Conservation (phyloP, 2,329 filamentous ascomycete species). For the Onygenales sp. region DNA sequence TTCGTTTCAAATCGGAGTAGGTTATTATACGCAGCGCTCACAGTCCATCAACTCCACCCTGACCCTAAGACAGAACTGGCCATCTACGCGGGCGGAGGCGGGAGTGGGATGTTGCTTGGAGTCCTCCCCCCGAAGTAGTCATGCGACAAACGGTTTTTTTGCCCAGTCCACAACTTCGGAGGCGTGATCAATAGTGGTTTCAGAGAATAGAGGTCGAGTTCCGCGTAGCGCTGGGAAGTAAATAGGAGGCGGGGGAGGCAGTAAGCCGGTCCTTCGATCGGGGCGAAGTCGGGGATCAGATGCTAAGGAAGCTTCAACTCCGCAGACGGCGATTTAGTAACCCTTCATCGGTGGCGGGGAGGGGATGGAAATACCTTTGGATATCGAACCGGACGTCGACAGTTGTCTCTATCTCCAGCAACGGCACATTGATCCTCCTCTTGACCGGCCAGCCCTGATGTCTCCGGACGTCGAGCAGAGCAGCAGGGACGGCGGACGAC, state of each 20-base stretch:
- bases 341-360: too few relatives aligned
- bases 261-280: too few relatives aligned
- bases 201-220: too few relatives aligned
- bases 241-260: too few relatives aligned
- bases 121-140: neutral
- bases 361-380: too few relatives aligned
- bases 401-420: neutral
- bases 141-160: neutral
- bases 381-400: too few relatives aligned
- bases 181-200: too few relatives aligned
- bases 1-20: neutral
- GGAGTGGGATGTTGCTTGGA: neutral
- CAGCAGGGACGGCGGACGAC: neutral
- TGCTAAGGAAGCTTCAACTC: too few relatives aligned
- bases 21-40: neutral
- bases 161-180: neutral
- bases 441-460: neutral
- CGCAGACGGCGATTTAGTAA: too few relatives aligned
- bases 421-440: neutral
- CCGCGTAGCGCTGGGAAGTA: too few relatives aligned
- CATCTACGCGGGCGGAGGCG: neutral
- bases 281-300: too few relatives aligned
- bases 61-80: neutral
- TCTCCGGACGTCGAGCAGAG: neutral
- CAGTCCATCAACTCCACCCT: constrained; percentile 1